A percentile compares a stretch with the other conserved stretches of the same genome.
Evolutionary conservation across 345 rosid species (phyloP).

Genomic region (Balakata baccata): DNA sequence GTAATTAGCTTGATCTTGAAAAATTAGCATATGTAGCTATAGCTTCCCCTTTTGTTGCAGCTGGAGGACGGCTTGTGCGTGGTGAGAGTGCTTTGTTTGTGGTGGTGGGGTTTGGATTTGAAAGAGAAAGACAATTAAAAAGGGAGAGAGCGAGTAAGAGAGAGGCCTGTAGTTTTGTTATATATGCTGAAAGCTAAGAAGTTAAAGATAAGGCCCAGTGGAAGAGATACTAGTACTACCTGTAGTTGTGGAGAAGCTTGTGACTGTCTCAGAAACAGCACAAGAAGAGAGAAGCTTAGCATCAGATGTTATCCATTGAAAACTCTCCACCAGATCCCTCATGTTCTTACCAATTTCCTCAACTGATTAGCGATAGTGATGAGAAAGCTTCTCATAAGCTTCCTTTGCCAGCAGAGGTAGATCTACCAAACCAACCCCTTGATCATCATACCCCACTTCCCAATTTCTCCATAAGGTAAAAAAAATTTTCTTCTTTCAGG

Average conservation of each 20-base stretch:
- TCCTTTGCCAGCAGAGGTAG: slow-evolving; percentile 40
- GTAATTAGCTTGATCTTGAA: slow-evolving; percentile 20
- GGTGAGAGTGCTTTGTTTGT: slow-evolving; percentile 10
- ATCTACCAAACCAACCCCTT: slow-evolving; percentile 41
- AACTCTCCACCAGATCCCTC: slow-evolving; percentile 71
- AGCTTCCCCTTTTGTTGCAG: slow-evolving; percentile 5
- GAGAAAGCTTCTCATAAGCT: slow-evolving; percentile 40
- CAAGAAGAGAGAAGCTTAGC: slow-evolving; percentile 60
- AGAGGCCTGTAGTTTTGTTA: not conserved
- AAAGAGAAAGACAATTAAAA: slow-evolving; percentile 12
- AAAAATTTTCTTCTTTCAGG: not conserved
- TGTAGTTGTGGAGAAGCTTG: slow-evolving; percentile 38
- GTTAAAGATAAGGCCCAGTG: slow-evolving; percentile 43
- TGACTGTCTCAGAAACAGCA: slow-evolving; percentile 61
- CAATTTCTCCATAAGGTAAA: slow-evolving; percentile 83
- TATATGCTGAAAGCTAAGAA: slow-evolving; percentile 67
- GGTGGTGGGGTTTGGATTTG: slow-evolving; percentile 33
- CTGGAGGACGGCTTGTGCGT: not conserved
- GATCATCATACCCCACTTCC: slow-evolving; percentile 38
- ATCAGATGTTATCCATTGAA: slow-evolving; percentile 85
- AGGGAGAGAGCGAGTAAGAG: slow-evolving; percentile 10
- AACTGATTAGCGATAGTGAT: slow-evolving; percentile 28
- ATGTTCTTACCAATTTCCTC: slow-evolving; percentile 42
- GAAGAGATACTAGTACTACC: slow-evolving; percentile 13
- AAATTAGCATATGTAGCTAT: not conserved